Percentiles rank a stretch among this genome's conserved stretches.
These are phyloP conservation scores for Myriosclerotinia curreyana DNA, from an alignment of 2,329 filamentous ascomycete genomes.

Conservation along the genomic window DNA sequence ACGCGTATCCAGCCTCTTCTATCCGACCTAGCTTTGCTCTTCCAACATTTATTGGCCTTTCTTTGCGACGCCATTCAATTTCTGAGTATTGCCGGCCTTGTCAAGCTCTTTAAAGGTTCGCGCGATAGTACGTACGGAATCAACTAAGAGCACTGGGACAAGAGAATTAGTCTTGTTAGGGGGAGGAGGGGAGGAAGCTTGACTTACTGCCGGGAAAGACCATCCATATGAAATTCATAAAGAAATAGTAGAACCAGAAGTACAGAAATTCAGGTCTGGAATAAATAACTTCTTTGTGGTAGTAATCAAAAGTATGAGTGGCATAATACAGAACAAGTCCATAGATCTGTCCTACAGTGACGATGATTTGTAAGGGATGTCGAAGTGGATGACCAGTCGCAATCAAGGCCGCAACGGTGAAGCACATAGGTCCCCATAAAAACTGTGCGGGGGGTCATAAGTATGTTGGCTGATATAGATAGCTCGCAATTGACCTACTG, in stretches of 20 bases:
- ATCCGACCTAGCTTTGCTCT: background rate
- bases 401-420: slow-evolving; percentile 49
- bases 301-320: slow-evolving; percentile 53
- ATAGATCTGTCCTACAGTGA: slow-evolving; percentile 43
- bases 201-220: slow-evolving; percentile 53
- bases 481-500: slow-evolving; percentile 34
- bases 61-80: background rate
- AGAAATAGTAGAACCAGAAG: slow-evolving; percentile 62
- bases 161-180: background rate
- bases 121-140: slow-evolving; percentile 40
- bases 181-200: background rate
- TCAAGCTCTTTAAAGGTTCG: slow-evolving; percentile 41
- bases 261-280: slow-evolving; percentile 59
- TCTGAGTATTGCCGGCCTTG: slow-evolving; percentile 25
- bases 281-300: slow-evolving; percentile 48
- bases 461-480: background rate
- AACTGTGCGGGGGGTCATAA: slow-evolving; percentile 40
- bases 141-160: slow-evolving; percentile 39
- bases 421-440: slow-evolving; percentile 58
- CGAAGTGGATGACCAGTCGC: slow-evolving; percentile 45
- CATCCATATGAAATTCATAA: slow-evolving; percentile 61
- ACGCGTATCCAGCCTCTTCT: background rate
- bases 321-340: slow-evolving; percentile 62
- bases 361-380: slow-evolving; percentile 49
- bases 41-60: slow-evolving; percentile 10